Percentiles rank a stretch among this genome's conserved stretches.
phyloP scores from a whole-genome alignment of 2,329 filamentous ascomycete genomes.

The Aspergillus chevalieri region DNA sequence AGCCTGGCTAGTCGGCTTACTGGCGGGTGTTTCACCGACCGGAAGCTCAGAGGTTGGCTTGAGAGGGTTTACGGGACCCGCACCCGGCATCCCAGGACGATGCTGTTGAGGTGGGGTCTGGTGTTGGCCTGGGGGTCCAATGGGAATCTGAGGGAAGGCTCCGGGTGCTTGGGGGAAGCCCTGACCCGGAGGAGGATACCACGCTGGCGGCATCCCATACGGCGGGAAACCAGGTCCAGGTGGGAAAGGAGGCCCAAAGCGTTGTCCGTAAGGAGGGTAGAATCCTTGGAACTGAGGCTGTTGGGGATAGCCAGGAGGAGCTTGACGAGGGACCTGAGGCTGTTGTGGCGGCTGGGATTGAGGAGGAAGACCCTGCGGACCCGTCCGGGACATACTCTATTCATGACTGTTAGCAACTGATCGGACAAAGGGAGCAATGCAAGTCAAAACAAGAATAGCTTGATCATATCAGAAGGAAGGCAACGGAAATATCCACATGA shows the following conservation, averaged over 20 bases:
- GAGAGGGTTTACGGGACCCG: conserved; percentile 21
- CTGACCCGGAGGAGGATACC: conserved; percentile 70
- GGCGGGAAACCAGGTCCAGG: conserved; percentile 62
- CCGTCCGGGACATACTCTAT: conserved; percentile 41
- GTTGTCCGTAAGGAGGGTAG: conserved; percentile 42
- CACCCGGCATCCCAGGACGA: conserved; percentile 25
- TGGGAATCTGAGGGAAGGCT: conserved; percentile 56
- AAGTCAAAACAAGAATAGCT: neutral
- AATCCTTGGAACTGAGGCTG: conserved; percentile 40
- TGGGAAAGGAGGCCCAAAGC: conserved; percentile 45
- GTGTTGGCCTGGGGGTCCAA: conserved; percentile 49
- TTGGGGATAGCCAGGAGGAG: conserved; percentile 35
- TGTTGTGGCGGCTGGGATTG: conserved; percentile 42
- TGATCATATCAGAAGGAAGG: conserved; percentile 90
- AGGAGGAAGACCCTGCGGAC: conserved; percentile 35
- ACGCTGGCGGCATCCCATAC: conserved; percentile 68
- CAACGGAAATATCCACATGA: conserved; percentile 98
- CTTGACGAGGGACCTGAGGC: conserved; percentile 33
- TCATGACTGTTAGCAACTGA: conserved; percentile 15
- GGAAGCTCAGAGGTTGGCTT: conserved; percentile 40
- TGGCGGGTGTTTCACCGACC: conserved; percentile 31
- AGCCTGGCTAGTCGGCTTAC: conserved; percentile 30
- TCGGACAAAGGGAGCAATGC: neutral
- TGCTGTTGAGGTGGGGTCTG: conserved; percentile 32
- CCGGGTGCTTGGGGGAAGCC: conserved; percentile 64